Evolutionary conservation across 2,329 filamentous ascomycete genomes (phyloP), one percentile per base, ranked within the genome.

Genomic region (Aspergillus arachidicola): DNA sequence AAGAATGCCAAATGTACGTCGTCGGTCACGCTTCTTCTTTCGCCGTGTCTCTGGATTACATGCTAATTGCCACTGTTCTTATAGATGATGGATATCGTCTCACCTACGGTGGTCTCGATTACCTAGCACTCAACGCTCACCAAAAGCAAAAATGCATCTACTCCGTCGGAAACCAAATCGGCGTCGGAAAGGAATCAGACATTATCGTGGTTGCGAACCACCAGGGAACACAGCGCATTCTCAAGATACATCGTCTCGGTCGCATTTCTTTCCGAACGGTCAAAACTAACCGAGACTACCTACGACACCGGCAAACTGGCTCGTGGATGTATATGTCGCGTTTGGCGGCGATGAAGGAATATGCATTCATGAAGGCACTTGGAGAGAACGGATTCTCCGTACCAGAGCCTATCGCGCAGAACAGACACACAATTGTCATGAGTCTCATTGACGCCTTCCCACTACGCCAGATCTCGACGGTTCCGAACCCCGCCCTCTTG

Each of bases 261-360:
- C 90, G 95, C 72, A 97, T 99, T 72, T 97, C 94, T 36, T 99
- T 99, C 83, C 91, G 96, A 71, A 94, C 93, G 45, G 94, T 99
- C 74, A 97, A 97, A 80, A 89, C 91, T 32, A 98, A 98, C 81
- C 88, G 95, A 69, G 95, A 99, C 80, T 99, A 99, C 79, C 87
- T 98, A 60, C 90, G 91, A 70, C 93, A 95, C 71, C 86, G 90
- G 63, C 85, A 85, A 62, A 90, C 90, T 19, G 93, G 89, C 6
- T 95, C 92, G 48, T 99, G 95, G 95, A 97, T 98, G 94, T 97
- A 99, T 78, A 92, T 99, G 79, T 96, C 92, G 14, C 86, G 93
- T 46, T 85, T 99, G 41, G 94, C 96, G 9, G 95, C 95, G 14
- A 88, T 95, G 83, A 97, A 96, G 76, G 95, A 99, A 78, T 96